These are phyloP conservation scores for Wickerhamomyces bovis DNA, from an alignment of 805 yeast species.

Conservation along the genomic window DNA sequence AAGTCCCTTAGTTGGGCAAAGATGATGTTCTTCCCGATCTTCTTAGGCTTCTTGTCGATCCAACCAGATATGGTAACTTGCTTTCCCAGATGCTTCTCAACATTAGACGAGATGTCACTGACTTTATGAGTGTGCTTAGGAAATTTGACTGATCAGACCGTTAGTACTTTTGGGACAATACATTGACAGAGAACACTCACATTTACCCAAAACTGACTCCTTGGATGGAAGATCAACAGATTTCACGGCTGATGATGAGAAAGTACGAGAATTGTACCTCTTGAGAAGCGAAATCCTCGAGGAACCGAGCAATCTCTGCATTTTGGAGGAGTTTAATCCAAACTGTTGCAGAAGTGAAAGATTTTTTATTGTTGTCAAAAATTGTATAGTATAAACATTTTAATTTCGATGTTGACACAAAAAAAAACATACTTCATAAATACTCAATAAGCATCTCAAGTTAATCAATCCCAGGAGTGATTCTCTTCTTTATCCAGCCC, in stretches of 20 bases:
- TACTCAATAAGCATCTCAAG: no score
- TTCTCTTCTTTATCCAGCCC: no score
- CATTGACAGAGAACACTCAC: neutral
- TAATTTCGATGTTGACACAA: no score
- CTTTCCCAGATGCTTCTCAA: slow-evolving; percentile 5
- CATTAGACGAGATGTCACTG: slow-evolving; percentile 2
- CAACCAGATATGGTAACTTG: slow-evolving; percentile 69
- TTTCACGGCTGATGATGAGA: neutral
- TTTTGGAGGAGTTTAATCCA: no score
- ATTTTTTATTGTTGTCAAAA: no score
- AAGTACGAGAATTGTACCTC: neutral
- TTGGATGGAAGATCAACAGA: neutral
- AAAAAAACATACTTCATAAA: no score
- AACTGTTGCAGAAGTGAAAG: no score
- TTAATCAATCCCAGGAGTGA: no score
- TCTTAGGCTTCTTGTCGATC: slow-evolving; percentile 70
- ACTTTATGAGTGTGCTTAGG: slow-evolving; percentile 22
- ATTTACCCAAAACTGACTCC: neutral
- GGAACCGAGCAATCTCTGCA: no score
- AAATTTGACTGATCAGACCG: slow-evolving; percentile 9
- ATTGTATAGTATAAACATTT: no score
- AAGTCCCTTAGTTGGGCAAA: slow-evolving; percentile 76
- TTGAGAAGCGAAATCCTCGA: neutral
- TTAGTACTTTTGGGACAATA: neutral
- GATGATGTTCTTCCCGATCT: slow-evolving; percentile 53